Evolutionary conservation across 2,329 filamentous ascomycete genomes (phyloP).

Genomic region (Arthrocladium fulminans): DNA sequence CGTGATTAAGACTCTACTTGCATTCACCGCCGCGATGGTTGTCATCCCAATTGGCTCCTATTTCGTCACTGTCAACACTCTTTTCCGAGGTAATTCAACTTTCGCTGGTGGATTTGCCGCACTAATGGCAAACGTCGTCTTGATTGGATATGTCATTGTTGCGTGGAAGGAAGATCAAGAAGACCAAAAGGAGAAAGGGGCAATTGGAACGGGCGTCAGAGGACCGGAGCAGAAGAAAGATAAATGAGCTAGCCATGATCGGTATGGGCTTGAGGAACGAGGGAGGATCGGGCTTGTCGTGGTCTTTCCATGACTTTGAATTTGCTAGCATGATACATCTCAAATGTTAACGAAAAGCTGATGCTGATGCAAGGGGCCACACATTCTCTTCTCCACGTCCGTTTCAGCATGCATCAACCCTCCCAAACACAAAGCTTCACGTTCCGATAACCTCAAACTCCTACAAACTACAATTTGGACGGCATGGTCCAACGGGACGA

Average conservation of each 20-base stretch:
- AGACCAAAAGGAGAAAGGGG: slow-evolving; percentile 56
- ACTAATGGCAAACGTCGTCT: slow-evolving; percentile 79
- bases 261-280: background rate
- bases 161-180: slow-evolving; percentile 81
- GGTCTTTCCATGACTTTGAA: background rate
- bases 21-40: slow-evolving; percentile 88
- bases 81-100: slow-evolving; percentile 80
- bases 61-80: slow-evolving; percentile 64
- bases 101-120: slow-evolving; percentile 79
- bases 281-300: background rate
- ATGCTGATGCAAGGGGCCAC: too few species aligned
- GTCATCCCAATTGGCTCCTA: slow-evolving; percentile 79
- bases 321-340: background rate
- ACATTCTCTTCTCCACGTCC: too few species aligned
- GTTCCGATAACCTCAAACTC: background rate
- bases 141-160: slow-evolving; percentile 83
- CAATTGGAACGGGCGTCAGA: slow-evolving; percentile 43
- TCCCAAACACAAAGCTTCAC: background rate
- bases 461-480: background rate
- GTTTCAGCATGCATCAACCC: too few species aligned
- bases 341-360: too few species aligned
- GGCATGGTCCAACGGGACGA: background rate
- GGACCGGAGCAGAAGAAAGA: slow-evolving; percentile 41
- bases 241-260: slow-evolving; percentile 24
- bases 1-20: slow-evolving; percentile 82